These are phyloP conservation scores for Furcasterigmium sp. DNA, from an alignment of 2,329 filamentous ascomycete species.

Conservation along the genomic window DNA sequence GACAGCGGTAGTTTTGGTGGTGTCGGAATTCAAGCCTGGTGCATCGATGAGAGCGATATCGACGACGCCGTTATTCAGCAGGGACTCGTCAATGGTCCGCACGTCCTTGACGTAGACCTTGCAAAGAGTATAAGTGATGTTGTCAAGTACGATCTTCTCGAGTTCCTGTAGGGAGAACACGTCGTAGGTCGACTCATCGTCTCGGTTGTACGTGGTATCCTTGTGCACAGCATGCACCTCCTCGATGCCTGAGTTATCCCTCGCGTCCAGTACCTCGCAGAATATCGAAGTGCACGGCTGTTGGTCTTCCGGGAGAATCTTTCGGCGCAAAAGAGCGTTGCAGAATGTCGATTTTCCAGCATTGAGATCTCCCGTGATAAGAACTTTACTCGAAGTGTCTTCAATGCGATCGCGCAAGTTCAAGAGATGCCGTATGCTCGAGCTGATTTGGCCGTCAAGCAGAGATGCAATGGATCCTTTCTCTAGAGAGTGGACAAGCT, in stretches of 20 bases:
- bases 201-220: constrained; percentile 71
- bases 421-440: constrained; percentile 86
- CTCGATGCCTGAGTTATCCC: constrained; percentile 85
- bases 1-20: constrained; percentile 92
- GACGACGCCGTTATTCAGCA: constrained; percentile 95
- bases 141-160: constrained; percentile 86
- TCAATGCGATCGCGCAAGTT: constrained; percentile 89
- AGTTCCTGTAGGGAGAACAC: constrained; percentile 74
- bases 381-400: constrained; percentile 93
- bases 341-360: constrained; percentile 98
- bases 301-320: constrained; percentile 92
- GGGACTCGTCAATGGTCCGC: constrained; percentile 81
- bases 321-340: constrained; percentile 89
- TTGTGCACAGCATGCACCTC: constrained; percentile 95
- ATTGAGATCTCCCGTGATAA: constrained; percentile 93
- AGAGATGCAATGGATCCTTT: constrained; percentile 87
- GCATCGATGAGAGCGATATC: constrained; percentile 98
- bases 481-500: constrained; percentile 90
- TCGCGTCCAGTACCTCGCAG: constrained; percentile 89
- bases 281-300: constrained; percentile 98
- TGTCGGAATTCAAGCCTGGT: constrained; percentile 91
- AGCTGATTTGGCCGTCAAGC: constrained; percentile 88
- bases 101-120: constrained; percentile 95
- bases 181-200: constrained; percentile 92
- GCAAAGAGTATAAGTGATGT: constrained; percentile 84